Evolutionary conservation across 768 basidiomycete genomes (phyloP).

Genomic region (Auricularia sp.): DNA sequence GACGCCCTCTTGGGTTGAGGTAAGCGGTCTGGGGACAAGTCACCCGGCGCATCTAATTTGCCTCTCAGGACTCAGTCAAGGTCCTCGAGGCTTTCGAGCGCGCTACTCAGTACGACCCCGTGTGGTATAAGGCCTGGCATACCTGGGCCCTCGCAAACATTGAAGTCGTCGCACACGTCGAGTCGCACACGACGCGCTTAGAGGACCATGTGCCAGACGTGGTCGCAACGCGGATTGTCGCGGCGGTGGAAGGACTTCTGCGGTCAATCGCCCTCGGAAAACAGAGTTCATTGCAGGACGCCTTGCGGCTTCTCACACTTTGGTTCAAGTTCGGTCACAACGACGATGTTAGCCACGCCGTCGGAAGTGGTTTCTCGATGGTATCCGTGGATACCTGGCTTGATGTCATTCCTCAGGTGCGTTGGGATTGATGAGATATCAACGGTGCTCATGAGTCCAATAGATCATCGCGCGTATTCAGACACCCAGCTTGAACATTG

Average conservation of each 20-base stretch:
- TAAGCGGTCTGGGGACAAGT: conserved; percentile 28
- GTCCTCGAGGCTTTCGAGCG: conserved; percentile 77
- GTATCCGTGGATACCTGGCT: conserved; percentile 98
- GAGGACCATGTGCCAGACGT: conserved; percentile 48
- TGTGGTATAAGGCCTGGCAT: conserved; percentile 99
- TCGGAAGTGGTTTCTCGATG: conserved; percentile 74
- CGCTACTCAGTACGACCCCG: conserved; percentile 83
- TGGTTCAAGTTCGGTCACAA: conserved; percentile 98
- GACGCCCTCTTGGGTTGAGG: conserved; percentile 68
- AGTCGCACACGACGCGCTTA: conserved; percentile 50
- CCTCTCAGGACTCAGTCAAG: conserved; percentile 57
- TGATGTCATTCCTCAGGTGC: conserved; percentile 94
- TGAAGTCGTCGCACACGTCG: conserved; percentile 78
- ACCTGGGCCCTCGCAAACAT: conserved; percentile 97
- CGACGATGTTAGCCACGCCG: conserved; percentile 80
- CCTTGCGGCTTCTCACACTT: conserved; percentile 79
- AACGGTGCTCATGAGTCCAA: background rate
- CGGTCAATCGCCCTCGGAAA: conserved; percentile 85
- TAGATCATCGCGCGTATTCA: conserved; percentile 98
- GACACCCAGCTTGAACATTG: conserved; percentile 79
- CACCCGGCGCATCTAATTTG: background rate
- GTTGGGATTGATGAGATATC: conserved; percentile 2
- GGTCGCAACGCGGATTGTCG: conserved; percentile 76
- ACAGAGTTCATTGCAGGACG: conserved; percentile 90
- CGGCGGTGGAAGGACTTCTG: conserved; percentile 95